Base-by-base conservation (phyloP, 805 yeast genomes). In the Aciculoconidium aculeatum region DNA sequence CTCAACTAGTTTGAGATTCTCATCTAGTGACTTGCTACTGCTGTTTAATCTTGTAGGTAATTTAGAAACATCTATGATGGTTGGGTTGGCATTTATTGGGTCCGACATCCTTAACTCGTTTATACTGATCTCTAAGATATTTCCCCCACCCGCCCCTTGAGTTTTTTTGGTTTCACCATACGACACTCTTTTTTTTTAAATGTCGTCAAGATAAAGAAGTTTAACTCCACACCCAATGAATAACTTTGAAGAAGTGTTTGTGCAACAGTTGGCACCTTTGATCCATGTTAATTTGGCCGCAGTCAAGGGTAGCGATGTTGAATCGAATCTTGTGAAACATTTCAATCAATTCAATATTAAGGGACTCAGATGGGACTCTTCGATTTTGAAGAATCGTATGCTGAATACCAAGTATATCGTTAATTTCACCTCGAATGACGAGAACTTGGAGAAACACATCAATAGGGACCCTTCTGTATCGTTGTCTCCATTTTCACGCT, bases 11-110 rank as follows among this genome's bases (percentile, higher is more conserved):
- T 44, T 17, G 32, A 40, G 8, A 35, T 20, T 15, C 9, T 39
- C 17, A 21, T 27, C 22, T 37, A 7, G 11, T 36, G 11, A 17
- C 22, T 3, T 27, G 32, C 8, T n/a, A n/a, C 34, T 25, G 18
- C 33, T 35, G 11, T 37, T 44, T 17, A 55, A 49, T 41, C 96
- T 70, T 0, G 79, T 80, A 2, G 97, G 96, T 15, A 90, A 71
- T 31, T 75, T 72, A 17, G 79, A 72, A 7, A 72, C 74, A 43
- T 87, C 95, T 27, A 86, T 58, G 21, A 90, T 77, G 17, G 80
- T 77, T 13, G 98, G 98, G 51, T 87, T 88, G 17, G 95, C 95
- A 55, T 90, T 90, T 35, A 90, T 79, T 11, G 81, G 81, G 34
- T 85, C 95, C 2, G 86, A 65, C 90, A 80, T 82, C n/a, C n/a